Conservation (phyloP, 179 eudicot species). For the Camellia oleifera region DNA sequence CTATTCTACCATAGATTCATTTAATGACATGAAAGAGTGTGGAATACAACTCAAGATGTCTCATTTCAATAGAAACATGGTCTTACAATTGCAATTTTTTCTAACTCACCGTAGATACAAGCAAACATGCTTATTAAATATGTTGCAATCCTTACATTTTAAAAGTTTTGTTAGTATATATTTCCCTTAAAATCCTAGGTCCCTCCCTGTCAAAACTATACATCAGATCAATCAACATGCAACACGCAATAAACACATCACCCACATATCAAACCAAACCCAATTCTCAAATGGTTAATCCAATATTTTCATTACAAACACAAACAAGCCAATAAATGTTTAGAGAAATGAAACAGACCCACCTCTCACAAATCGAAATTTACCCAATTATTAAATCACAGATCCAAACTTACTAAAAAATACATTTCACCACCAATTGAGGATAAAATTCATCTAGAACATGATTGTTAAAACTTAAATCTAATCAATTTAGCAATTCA, state of each 20-base stretch:
- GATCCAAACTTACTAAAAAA: neutral
- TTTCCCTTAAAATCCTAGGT: too few relatives aligned
- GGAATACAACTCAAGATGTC: too few relatives aligned
- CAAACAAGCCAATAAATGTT: neutral
- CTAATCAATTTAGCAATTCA: neutral
- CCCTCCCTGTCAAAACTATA: too few relatives aligned
- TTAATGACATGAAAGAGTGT: too few relatives aligned
- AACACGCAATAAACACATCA: neutral
- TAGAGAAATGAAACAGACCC: neutral
- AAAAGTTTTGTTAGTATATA: too few relatives aligned
- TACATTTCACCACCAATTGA: neutral
- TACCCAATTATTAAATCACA: neutral
- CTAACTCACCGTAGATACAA: too few relatives aligned
- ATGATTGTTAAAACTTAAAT: neutral
- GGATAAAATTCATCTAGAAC: neutral
- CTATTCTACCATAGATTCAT: too few relatives aligned
- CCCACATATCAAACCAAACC: neutral
- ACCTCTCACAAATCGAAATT: neutral
- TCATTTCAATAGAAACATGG: too few relatives aligned
- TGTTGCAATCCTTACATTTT: too few relatives aligned
- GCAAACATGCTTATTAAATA: too few relatives aligned
- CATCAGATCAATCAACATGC: slow-evolving; percentile 5
- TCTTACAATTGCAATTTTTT: too few relatives aligned
- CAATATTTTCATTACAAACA: slow-evolving; percentile 7
- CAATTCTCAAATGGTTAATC: neutral